phyloP scores from a whole-genome alignment of 1,139 yeast species.

The Casaregolazyma suthepensis region DNA sequence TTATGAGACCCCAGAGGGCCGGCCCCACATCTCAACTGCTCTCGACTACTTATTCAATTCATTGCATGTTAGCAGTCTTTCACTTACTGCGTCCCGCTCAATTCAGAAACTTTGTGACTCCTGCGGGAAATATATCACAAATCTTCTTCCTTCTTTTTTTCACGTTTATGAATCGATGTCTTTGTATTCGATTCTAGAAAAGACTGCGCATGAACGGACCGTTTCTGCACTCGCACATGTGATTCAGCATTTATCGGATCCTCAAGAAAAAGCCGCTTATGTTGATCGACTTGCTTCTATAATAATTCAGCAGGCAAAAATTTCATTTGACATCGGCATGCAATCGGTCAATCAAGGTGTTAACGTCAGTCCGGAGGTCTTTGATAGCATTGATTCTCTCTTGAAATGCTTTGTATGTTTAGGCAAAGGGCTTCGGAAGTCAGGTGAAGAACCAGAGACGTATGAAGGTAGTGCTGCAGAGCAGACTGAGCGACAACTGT shows the following conservation, averaged over 20 bases:
- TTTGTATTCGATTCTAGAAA: slow-evolving; percentile 17
- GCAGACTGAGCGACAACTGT: slow-evolving; percentile 18
- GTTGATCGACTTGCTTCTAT: slow-evolving; percentile 23
- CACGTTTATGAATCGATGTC: slow-evolving; percentile 27
- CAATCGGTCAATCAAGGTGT: slow-evolving; percentile 1
- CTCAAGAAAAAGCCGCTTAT: slow-evolving; percentile 22
- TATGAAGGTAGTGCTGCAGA: slow-evolving; percentile 12
- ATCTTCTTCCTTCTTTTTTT: slow-evolving; percentile 29
- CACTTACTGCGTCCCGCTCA: slow-evolving; percentile 34
- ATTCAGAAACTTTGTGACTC: slow-evolving; percentile 34
- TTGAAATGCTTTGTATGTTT: slow-evolving; percentile 58
- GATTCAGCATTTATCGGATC: slow-evolving; percentile 27
- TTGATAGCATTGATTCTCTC: slow-evolving; percentile 36
- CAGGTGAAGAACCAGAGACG: slow-evolving; percentile 30
- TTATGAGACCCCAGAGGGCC: slow-evolving; percentile 29
- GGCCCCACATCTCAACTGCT: slow-evolving; percentile 27
- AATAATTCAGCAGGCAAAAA: slow-evolving; percentile 19
- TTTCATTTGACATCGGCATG: slow-evolving; percentile 1
- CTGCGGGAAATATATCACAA: slow-evolving; percentile 27
- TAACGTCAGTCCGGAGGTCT: neutral
- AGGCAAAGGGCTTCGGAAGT: slow-evolving; percentile 53
- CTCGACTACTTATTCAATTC: slow-evolving; percentile 33
- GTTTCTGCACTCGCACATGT: slow-evolving; percentile 34
- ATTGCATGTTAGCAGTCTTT: slow-evolving; percentile 21
- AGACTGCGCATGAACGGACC: slow-evolving; percentile 32